Conservation (phyloP, 495 filamentous ascomycete genomes). For the Aeminium ludgeri region DNA sequence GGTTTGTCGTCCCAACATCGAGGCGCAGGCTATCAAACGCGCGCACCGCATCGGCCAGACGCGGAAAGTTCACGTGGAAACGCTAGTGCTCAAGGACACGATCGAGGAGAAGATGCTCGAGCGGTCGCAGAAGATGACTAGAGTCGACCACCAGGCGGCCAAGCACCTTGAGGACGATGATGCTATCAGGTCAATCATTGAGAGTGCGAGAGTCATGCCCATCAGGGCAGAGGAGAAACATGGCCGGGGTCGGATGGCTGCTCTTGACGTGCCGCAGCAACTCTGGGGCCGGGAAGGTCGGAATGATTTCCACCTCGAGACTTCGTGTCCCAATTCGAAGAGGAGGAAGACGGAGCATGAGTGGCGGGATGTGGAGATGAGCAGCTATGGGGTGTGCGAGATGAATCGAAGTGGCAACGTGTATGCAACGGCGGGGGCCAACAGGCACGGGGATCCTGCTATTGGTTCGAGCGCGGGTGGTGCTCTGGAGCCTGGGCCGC, state of each 20-base stretch:
- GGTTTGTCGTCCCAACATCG: conserved; percentile 67
- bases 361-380: too few species aligned
- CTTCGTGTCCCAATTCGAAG: too few species aligned
- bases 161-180: conserved; percentile 60
- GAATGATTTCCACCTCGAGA: background rate
- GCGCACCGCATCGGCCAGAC: conserved; percentile 78
- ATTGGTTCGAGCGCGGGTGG: too few species aligned
- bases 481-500: too few species aligned
- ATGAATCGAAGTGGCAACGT: too few species aligned
- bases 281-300: conserved; percentile 37
- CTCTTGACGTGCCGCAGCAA: conserved; percentile 34
- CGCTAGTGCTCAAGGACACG: conserved; percentile 52
- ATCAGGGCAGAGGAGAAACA: conserved; percentile 32
- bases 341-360: too few species aligned
- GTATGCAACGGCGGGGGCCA: too few species aligned
- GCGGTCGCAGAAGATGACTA: conserved; percentile 59
- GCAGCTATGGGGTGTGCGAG: too few species aligned
- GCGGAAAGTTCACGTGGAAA: conserved; percentile 69
- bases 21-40: conserved; percentile 84
- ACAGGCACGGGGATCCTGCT: too few species aligned
- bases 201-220: conserved; percentile 48
- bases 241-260: conserved; percentile 38
- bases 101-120: conserved; percentile 74
- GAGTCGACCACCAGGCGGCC: conserved; percentile 50
- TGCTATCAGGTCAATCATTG: conserved; percentile 62